Percentiles rank a stretch among this genome's conserved stretches.
Evolutionary conservation across 202 grass and related monocot genomes (phyloP).

Genomic region (Dendrocalamus latiflorus): DNA sequence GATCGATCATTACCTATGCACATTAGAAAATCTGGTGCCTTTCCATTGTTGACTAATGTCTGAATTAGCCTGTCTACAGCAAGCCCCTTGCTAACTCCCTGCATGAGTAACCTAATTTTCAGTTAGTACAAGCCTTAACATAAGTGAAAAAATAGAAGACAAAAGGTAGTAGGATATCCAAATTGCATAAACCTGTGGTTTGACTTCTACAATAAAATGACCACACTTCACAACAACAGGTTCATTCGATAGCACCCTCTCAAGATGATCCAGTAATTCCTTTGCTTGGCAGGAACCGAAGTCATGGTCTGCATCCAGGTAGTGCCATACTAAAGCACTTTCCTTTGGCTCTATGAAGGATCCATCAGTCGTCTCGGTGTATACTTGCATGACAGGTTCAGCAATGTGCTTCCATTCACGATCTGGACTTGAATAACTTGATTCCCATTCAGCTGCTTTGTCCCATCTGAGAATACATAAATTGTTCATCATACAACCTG

Average conservation of each 20-base stretch:
- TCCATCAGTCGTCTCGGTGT: constrained; percentile 86
- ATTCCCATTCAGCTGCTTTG: constrained; percentile 60
- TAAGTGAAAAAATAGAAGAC: not conserved
- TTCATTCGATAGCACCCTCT: constrained; percentile 88
- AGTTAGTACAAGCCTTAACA: not conserved
- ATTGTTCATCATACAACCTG: not conserved
- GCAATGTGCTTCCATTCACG: constrained; percentile 80
- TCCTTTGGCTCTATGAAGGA: constrained; percentile 83
- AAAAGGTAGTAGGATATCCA: not conserved
- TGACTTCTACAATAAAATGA: constrained; percentile 95
- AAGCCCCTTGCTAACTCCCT: constrained; percentile 84
- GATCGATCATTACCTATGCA: constrained; percentile 81
- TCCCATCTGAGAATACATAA: constrained; percentile 52
- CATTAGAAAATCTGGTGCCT: constrained; percentile 64
- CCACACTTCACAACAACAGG: constrained; percentile 82
- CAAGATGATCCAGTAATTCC: constrained; percentile 76
- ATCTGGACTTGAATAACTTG: constrained; percentile 27
- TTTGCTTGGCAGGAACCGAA: constrained; percentile 93
- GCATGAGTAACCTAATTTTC: constrained; percentile 20
- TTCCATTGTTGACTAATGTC: constrained; percentile 40
- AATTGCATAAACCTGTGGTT: constrained; percentile 62
- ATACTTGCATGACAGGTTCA: constrained; percentile 79
- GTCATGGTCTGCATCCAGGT: constrained; percentile 77
- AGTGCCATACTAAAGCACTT: constrained; percentile 88
- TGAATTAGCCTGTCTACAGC: constrained; percentile 68